Evolutionary conservation across 768 basidiomycete species (phyloP), one percentile per base, ranked within the genome.

Genomic region (Dioszegia crocea): DNA sequence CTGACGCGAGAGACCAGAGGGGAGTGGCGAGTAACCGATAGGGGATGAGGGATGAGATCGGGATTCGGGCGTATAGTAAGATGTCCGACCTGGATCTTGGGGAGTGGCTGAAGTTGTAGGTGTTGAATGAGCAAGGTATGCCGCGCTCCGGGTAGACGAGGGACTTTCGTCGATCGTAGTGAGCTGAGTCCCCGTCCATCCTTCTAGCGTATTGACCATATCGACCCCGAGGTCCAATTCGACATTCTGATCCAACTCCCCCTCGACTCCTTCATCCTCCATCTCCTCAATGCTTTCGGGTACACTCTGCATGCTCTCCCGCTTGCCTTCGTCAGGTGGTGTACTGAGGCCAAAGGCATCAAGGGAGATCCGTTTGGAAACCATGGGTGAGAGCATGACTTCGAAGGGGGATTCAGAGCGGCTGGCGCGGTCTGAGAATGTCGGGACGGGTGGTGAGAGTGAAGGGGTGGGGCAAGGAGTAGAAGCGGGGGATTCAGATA

Each of bases 381-480:
- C 70, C 41, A 47, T 58, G 0, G 70, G 61, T 3, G 65, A 60
- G 14, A 72, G 59, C 45, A 66, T 69, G 48, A 72, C 61, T 57
- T 72, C 70, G 49, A 65, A 72, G 2, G 70, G 70, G 23, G 70
- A 72, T 11, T 64, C 56, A 1, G 65, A 63, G 33, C 70, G 54
- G 12, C 14, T 24, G 8, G 57, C 62, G 30, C 19, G 52, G 31
- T 36, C 23, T 10, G 36, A 21, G 21, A 26, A 26, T 16, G 4
- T 19, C 38, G 52, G 39, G 11, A 11, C 16, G 38, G 52, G 24
- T 38, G 36, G 4, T 40, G 57, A 21, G 61, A 10, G 41, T 43
- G 44, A 30, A 9, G 16, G 41, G 19, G 44, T n/a, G 2, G 58
- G 54, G n/a, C 16, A 40, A 46, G 27, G 58, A 27, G 62, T 26